Conservation (phyloP, 2,329 filamentous ascomycete genomes). For the Acarospora socialis region DNA sequence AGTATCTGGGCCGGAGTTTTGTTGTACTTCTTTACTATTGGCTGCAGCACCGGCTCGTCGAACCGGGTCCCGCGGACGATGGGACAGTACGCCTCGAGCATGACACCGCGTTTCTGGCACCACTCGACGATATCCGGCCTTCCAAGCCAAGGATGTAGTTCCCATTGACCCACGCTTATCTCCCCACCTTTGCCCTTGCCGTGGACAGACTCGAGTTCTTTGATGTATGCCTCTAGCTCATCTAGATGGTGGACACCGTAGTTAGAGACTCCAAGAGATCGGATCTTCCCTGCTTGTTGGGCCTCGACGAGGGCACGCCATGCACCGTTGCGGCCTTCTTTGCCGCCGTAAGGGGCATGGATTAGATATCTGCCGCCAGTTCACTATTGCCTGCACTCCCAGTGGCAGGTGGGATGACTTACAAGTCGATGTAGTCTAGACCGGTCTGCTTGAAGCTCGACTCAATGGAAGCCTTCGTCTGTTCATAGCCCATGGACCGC, state of each 20-base stretch:
- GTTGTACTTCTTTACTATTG: constrained; percentile 39
- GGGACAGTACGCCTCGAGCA: constrained; percentile 43
- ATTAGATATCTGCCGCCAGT: constrained; percentile 24
- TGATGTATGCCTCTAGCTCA: constrained; percentile 39
- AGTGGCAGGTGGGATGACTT: not conserved
- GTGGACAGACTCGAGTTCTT: constrained; percentile 47
- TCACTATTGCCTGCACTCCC: too few species aligned
- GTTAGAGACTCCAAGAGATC: constrained; percentile 40
- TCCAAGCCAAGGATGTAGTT: constrained; percentile 78
- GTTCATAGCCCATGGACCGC: constrained; percentile 44
- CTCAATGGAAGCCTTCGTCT: constrained; percentile 48
- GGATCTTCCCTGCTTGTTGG: constrained; percentile 36
- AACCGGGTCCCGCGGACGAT: constrained; percentile 32
- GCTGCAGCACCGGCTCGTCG: constrained; percentile 38
- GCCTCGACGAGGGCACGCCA: constrained; percentile 42
- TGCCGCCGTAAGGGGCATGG: constrained; percentile 40
- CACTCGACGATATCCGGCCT: constrained; percentile 67
- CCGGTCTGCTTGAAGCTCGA: constrained; percentile 47
- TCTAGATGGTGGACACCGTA: constrained; percentile 42
- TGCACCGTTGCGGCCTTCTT: constrained; percentile 33
- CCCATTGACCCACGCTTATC: constrained; percentile 74
- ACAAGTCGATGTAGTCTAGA: constrained; percentile 52
- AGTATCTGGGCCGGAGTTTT: constrained; percentile 46
- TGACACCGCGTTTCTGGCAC: constrained; percentile 50
- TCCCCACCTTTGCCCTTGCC: constrained; percentile 52